phyloP scores from a whole-genome alignment of 495 filamentous ascomycete genomes.

The Neurospora sp. region DNA sequence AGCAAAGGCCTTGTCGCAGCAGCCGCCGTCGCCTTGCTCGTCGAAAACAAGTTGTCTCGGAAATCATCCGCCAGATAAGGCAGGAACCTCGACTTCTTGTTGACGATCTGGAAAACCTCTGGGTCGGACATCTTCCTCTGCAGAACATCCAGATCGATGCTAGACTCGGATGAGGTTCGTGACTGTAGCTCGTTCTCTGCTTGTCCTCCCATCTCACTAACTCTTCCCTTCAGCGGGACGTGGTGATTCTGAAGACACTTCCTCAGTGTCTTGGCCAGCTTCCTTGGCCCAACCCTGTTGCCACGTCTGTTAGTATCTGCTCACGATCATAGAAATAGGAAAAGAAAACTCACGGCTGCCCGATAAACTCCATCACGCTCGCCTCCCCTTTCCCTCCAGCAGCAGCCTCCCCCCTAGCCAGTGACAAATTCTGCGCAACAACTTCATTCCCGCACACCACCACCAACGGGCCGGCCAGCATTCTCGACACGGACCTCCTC shows the following conservation, averaged over 20 bases:
- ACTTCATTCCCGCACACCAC: slow-evolving; percentile 18
- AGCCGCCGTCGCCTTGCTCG: neutral
- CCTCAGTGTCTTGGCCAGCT: slow-evolving; percentile 46
- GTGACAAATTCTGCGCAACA: slow-evolving; percentile 9
- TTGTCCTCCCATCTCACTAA: neutral
- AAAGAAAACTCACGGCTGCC: slow-evolving; percentile 22
- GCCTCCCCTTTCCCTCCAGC: slow-evolving; percentile 8
- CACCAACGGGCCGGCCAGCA: slow-evolving; percentile 3
- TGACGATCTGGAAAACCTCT: neutral
- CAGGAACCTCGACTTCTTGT: neutral
- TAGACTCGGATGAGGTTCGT: neutral
- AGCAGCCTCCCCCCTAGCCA: slow-evolving; percentile 4
- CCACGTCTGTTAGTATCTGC: slow-evolving; percentile 3
- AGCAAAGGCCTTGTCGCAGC: neutral
- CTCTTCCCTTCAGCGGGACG: neutral
- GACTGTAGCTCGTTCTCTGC: neutral
- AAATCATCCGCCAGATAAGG: neutral
- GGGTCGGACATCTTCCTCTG: neutral
- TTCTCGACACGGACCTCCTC: neutral
- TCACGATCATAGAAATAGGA: neutral
- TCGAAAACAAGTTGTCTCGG: neutral
- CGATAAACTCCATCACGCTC: slow-evolving; percentile 17
- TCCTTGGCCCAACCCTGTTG: slow-evolving; percentile 46
- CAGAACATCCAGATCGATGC: neutral
- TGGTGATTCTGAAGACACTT: neutral